A percentile compares a stretch with the other conserved stretches of the same genome.
phyloP scores from a whole-genome alignment of 768 basidiomycete genomes.

The Tubosaeta sp. region DNA sequence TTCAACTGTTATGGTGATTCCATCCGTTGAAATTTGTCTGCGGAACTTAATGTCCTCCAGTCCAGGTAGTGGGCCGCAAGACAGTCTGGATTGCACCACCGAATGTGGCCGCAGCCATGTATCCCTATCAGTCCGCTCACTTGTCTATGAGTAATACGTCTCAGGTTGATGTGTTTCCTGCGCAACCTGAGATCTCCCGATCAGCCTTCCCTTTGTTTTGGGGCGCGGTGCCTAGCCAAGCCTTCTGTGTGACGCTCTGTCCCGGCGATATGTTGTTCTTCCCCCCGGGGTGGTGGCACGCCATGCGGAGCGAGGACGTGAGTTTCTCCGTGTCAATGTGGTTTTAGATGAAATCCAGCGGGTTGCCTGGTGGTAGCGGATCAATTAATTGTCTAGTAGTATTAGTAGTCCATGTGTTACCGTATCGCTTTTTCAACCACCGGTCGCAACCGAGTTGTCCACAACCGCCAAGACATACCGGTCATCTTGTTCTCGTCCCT shows the following conservation, averaged over 20 bases:
- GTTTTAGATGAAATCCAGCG: conserved; percentile 52
- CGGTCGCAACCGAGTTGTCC: conserved; percentile 27
- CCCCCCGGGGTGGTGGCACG: conserved; percentile 95
- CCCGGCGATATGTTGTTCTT: conserved; percentile 88
- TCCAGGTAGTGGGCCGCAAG: conserved; percentile 86
- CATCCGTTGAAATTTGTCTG: neutral
- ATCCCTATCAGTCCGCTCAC: conserved; percentile 37
- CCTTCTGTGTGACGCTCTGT: conserved; percentile 58
- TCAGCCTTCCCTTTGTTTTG: conserved; percentile 49
- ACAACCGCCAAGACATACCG: conserved; percentile 13
- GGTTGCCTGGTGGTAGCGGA: conserved; percentile 20
- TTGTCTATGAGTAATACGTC: conserved; percentile 78
- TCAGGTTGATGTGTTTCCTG: conserved; percentile 70
- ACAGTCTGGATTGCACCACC: conserved; percentile 92
- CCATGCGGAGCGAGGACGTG: conserved; percentile 75
- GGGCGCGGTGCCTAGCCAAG: conserved; percentile 50
- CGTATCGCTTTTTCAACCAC: conserved; percentile 19
- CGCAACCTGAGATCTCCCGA: conserved; percentile 19
- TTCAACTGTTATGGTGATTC: conserved; percentile 82
- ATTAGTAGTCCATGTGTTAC: conserved; percentile 9
- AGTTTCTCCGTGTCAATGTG: conserved; percentile 91
- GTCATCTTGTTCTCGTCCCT: conserved; percentile 19
- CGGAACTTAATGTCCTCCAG: conserved; percentile 36
- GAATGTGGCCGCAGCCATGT: conserved; percentile 50
- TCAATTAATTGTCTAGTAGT: conserved; percentile 1